Evolutionary conservation across 306 rosid genomes (phyloP), one percentile per base, ranked within the genome.

Genomic region (Cucumis hystrix): DNA sequence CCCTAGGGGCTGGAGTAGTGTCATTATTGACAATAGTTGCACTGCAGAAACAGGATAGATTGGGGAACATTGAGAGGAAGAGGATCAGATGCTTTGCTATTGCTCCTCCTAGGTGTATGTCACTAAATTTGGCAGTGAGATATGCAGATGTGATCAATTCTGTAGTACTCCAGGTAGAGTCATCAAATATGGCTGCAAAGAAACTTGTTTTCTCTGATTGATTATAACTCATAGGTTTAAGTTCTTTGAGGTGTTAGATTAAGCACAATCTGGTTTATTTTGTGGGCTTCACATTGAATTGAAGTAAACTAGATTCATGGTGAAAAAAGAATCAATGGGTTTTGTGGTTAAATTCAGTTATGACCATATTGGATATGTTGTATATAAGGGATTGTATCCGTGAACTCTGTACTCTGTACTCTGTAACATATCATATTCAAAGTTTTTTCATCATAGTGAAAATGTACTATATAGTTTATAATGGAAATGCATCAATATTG

Each of bases 41-140:
- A 0, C 45, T 92, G 78, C 92, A 86, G 77, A 88, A 87, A 65
- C 84, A 35, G 18, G 90, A 80, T 15, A 92, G 87, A 82, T 81
- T 94, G 78, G 97, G 94, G 70, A 83, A 75, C 28, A 83, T 90
- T 75, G 90, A 83, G 76, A 92, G 99, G 83, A 86, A 86, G 79
- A 89, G 80, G 88, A 84, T 95, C 81, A 82, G 87, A 85, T 95
- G 99, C 83, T 89, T 78, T 72, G 93, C 97, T 1, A 57, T 93
- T 16, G 99, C 99, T 74, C 97, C 97, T 75, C 68, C 93, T 59
- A 88, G 97, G 52, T 95, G 97, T 68, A 84, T 89, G 95, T 95
- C 99, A 35, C 85, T 92, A 79, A 95, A 95, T 83, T 83, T 95
- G 88, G 99, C 99, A 49, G 97, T 95, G 80, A 89, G 97, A 90